phyloP scores from a whole-genome alignment of 1,284 basidiomycete genomes.

The Neolentinus lepideus region DNA sequence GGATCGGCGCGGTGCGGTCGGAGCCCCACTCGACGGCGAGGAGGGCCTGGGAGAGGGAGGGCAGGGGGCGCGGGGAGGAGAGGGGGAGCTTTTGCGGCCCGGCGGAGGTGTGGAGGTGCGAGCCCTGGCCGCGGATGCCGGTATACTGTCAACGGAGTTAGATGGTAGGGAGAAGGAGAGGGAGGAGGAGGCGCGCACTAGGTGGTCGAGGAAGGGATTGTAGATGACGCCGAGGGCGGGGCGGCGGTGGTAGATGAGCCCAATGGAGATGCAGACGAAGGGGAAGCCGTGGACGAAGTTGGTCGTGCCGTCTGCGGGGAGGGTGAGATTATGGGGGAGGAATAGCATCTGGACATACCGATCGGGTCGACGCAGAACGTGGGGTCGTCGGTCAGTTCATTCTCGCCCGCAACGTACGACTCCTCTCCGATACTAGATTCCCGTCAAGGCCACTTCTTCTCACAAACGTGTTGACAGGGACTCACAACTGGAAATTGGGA shows the following conservation, averaged over 20 bases:
- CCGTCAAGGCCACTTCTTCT: background rate
- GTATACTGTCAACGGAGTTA: slow-evolving; percentile 52
- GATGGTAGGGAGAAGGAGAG: background rate
- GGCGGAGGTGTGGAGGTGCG: slow-evolving; percentile 60
- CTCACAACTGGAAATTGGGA: slow-evolving; percentile 80
- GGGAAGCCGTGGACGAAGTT: slow-evolving; percentile 94
- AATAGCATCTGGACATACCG: slow-evolving; percentile 30
- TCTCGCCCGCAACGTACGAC: slow-evolving; percentile 71
- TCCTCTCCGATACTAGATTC: slow-evolving; percentile 82
- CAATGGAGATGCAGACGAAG: slow-evolving; percentile 86
- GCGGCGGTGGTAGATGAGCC: slow-evolving; percentile 74
- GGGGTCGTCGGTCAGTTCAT: slow-evolving; percentile 75
- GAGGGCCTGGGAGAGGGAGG: slow-evolving; percentile 75
- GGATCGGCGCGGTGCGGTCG: slow-evolving; percentile 56
- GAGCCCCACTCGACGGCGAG: slow-evolving; percentile 91
- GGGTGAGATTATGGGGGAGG: background rate
- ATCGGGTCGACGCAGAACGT: slow-evolving; percentile 93
- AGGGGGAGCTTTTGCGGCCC: slow-evolving; percentile 68
- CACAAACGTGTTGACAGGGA: slow-evolving; percentile 10
- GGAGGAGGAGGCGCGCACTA: slow-evolving; percentile 34
- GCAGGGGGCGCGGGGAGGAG: slow-evolving; percentile 58
- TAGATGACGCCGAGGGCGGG: slow-evolving; percentile 88
- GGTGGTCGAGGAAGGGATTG: slow-evolving; percentile 86
- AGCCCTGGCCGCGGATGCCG: slow-evolving; percentile 73
- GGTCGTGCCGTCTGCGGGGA: slow-evolving; percentile 86